Evolutionary conservation across 2,329 filamentous ascomycete genomes (phyloP).

Genomic region (Pseudogymnoascus sp.): DNA sequence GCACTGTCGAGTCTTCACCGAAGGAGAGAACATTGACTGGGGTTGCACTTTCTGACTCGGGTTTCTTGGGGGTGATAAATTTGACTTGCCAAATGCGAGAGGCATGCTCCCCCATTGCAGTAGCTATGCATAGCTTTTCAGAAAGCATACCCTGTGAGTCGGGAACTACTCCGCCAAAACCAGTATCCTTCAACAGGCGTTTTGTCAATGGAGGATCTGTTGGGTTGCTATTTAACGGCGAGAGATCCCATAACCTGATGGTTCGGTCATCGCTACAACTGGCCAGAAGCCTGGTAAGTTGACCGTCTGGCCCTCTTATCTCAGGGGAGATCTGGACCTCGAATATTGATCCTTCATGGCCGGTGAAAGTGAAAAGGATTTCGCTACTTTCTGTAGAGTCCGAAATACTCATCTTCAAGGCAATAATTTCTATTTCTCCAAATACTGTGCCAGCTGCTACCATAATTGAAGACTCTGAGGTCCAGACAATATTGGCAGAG

Average conservation of each 20-base stretch:
- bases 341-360: slow-evolving; percentile 90
- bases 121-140: slow-evolving; percentile 46
- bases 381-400: slow-evolving; percentile 26
- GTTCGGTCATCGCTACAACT: slow-evolving; percentile 95
- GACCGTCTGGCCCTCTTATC: slow-evolving; percentile 33
- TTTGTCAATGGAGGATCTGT: background rate
- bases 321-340: slow-evolving; percentile 68
- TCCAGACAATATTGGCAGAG: slow-evolving; percentile 65
- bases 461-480: slow-evolving; percentile 50
- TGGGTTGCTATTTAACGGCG: slow-evolving; percentile 3
- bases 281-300: slow-evolving; percentile 55
- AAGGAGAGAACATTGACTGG: slow-evolving; percentile 59
- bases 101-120: slow-evolving; percentile 70
- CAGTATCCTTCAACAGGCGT: slow-evolving; percentile 42
- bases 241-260: slow-evolving; percentile 76
- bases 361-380: slow-evolving; percentile 46
- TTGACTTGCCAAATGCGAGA: slow-evolving; percentile 85
- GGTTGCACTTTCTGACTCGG: slow-evolving; percentile 10
- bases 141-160: slow-evolving; percentile 1
- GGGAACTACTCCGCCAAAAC: slow-evolving; percentile 39
- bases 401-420: slow-evolving; percentile 47
- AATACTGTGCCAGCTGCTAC: slow-evolving; percentile 88
- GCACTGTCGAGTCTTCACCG: slow-evolving; percentile 73
- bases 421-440: slow-evolving; percentile 83
- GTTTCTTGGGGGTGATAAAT: slow-evolving; percentile 40